These are phyloP conservation scores for Potentilla sterilis DNA, from an alignment of 306 rosid species.

Conservation along the genomic window DNA sequence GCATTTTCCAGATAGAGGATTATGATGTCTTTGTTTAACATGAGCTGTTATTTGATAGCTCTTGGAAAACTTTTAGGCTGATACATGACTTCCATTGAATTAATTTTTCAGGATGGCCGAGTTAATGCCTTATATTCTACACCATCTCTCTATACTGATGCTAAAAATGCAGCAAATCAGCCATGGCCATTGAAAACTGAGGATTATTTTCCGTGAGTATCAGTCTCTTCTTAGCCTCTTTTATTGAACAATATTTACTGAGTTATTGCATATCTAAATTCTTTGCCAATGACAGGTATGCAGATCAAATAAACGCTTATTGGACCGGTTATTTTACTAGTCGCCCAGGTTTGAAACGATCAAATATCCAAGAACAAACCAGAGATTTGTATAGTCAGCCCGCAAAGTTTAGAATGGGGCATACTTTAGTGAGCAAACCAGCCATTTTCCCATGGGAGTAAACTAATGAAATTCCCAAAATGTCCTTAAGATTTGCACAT, in stretches of 20 bases:
- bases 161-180: conserved; percentile 70
- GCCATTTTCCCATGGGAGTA: too few species aligned
- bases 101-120: conserved; percentile 70
- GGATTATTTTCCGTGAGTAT: conserved; percentile 86
- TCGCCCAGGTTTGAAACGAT: conserved; percentile 75
- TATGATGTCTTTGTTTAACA: too few species aligned
- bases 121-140: conserved; percentile 91
- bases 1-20: background rate
- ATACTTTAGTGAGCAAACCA: too few species aligned
- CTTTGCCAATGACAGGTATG: conserved; percentile 55
- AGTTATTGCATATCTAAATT: background rate
- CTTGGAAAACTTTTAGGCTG: too few species aligned
- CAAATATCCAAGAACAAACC: too few species aligned
- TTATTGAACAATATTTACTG: conserved; percentile 2
- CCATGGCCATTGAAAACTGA: conserved; percentile 85
- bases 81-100: background rate
- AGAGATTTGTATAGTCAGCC: too few species aligned
- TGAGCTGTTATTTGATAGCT: too few species aligned
- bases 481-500: too few species aligned
- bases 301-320: conserved; percentile 58
- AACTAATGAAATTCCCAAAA: too few species aligned
- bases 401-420: too few species aligned
- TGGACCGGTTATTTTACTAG: conserved; percentile 91
- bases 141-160: conserved; percentile 78
- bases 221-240: background rate